A percentile compares a stretch with the other conserved stretches of the same genome.
These are phyloP conservation scores for Dichomitus squalens DNA, from an alignment of 1,284 basidiomycete species.

Conservation along the genomic window DNA sequence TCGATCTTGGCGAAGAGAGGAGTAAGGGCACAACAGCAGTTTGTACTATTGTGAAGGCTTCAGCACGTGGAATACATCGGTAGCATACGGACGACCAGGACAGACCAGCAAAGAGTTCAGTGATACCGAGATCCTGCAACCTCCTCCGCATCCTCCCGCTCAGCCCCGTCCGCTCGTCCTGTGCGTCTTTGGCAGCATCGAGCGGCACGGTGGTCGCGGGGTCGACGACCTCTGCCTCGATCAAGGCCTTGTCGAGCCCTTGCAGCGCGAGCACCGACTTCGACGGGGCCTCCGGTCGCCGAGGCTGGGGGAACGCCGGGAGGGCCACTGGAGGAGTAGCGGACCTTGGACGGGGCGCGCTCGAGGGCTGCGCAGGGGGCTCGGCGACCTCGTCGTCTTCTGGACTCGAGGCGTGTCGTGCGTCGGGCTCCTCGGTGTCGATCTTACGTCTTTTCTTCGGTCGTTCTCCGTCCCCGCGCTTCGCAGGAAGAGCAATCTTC, in stretches of 20 bases:
- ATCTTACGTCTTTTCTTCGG: conserved; percentile 39
- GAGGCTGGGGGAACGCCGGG: conserved; percentile 74
- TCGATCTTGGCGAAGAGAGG: conserved; percentile 44
- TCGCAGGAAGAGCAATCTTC: neutral
- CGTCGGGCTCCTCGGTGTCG: conserved; percentile 24
- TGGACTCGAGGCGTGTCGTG: conserved; percentile 18
- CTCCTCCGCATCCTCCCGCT: conserved; percentile 64
- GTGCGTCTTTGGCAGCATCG: conserved; percentile 40
- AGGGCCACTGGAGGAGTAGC: conserved; percentile 43
- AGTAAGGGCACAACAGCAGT: conserved; percentile 82
- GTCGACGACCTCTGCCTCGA: conserved; percentile 73
- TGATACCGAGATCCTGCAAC: conserved; percentile 75
- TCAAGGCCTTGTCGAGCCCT: conserved; percentile 75
- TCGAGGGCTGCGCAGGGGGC: conserved; percentile 2
- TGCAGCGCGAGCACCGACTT: conserved; percentile 70
- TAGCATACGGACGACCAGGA: conserved; percentile 16
- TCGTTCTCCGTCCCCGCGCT: conserved; percentile 28
- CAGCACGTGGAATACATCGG: conserved; percentile 4
- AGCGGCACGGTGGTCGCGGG: conserved; percentile 55
- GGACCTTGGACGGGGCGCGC: conserved; percentile 29
- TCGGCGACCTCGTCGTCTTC: conserved; percentile 5
- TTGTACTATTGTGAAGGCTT: conserved; percentile 60
- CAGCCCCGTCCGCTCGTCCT: conserved; percentile 50
- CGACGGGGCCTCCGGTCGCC: conserved; percentile 71
- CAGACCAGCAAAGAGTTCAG: conserved; percentile 86